Percentiles rank a stretch among this genome's conserved stretches.
Evolutionary conservation across 2,329 filamentous ascomycete genomes (phyloP).

Genomic region (Coniella vitis): DNA sequence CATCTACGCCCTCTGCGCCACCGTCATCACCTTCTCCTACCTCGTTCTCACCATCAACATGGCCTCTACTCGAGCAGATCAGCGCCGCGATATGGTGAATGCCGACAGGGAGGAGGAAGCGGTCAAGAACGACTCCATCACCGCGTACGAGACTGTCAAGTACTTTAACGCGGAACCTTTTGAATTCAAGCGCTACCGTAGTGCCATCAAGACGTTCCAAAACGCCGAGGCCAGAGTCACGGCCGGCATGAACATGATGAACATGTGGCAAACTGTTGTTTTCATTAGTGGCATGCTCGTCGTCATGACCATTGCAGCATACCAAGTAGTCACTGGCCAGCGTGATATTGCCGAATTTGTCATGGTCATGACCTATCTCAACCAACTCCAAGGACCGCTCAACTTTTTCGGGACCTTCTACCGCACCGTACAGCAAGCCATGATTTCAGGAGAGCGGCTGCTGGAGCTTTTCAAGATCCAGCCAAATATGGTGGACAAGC

Average conservation of each 20-base stretch:
- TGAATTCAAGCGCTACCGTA: constrained; percentile 67
- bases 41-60: constrained; percentile 94
- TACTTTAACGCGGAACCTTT: constrained; percentile 82
- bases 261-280: constrained; percentile 71
- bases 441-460: constrained; percentile 95
- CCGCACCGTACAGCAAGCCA: constrained; percentile 86
- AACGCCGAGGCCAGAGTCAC: constrained; percentile 69
- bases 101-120: constrained; percentile 92
- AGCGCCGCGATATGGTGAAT: constrained; percentile 90
- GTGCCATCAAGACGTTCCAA: constrained; percentile 66
- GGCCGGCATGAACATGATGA: constrained; percentile 71
- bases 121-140: constrained; percentile 97
- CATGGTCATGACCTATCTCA: constrained; percentile 67
- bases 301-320: constrained; percentile 67
- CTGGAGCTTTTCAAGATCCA: constrained; percentile 94
- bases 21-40: constrained; percentile 90
- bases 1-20: constrained; percentile 83
- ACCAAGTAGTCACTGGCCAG: constrained; percentile 63
- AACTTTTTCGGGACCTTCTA: constrained; percentile 96
- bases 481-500: constrained; percentile 79
- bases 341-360: constrained; percentile 67
- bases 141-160: constrained; percentile 94
- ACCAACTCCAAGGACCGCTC: constrained; percentile 71
- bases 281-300: constrained; percentile 72
- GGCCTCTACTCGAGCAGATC: constrained; percentile 86